Evolutionary conservation across 179 eudicot species (phyloP).

Genomic region (Spinacia oleracea): DNA sequence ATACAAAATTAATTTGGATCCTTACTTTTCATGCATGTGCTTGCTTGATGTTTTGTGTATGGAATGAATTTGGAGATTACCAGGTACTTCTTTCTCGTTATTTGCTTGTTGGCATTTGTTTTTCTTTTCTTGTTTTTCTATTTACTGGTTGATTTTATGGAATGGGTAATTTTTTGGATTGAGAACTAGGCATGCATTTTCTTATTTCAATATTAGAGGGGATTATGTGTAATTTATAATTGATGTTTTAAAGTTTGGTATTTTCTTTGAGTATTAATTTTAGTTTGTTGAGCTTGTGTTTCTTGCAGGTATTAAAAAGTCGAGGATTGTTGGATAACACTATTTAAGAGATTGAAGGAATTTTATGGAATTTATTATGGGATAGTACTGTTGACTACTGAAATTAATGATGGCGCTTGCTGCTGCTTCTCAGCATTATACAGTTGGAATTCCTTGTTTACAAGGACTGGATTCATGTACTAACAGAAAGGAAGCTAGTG

Average conservation of each 20-base stretch:
- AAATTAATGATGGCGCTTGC: constrained; percentile 23
- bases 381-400: constrained; percentile 9
- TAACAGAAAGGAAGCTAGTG: constrained; percentile 24
- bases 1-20: not conserved
- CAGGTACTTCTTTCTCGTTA: not conserved
- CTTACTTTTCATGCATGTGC: not conserved
- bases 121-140: not conserved
- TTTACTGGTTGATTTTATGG: no score
- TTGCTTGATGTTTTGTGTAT: not conserved
- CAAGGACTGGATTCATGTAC: constrained; percentile 21
- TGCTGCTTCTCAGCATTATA: constrained; percentile 22
- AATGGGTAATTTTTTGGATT: not conserved
- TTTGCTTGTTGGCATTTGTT: not conserved
- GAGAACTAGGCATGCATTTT: not conserved
- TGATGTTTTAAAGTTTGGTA: not conserved
- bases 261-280: not conserved
- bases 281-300: not conserved
- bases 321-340: not conserved
- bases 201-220: not conserved
- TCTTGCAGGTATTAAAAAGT: constrained; percentile 12
- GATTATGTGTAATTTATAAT: not conserved
- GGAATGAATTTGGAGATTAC: not conserved
- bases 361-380: not conserved
- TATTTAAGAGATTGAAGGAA: not conserved
- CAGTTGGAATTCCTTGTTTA: constrained; percentile 34